Conservation (phyloP, 306 rosid genomes). For the Erythrophleum fordii region DNA sequence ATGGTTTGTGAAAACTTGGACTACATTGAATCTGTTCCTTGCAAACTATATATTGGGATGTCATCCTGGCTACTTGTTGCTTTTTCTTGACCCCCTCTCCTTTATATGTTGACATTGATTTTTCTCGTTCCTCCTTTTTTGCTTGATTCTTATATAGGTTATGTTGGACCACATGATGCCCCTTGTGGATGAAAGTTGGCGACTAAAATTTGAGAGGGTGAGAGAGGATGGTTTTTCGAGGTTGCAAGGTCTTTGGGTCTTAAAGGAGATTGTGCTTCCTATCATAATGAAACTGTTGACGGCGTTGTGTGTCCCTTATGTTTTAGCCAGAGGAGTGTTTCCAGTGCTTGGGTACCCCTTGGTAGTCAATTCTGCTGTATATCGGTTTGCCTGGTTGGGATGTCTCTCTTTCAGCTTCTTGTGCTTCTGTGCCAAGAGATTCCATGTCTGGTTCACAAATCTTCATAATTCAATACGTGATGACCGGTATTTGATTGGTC, state of each 20-base stretch:
- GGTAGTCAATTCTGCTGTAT: slow-evolving; percentile 93
- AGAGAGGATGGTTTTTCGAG: slow-evolving; percentile 97
- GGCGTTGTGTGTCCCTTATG: slow-evolving; percentile 91
- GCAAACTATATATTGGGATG: slow-evolving; percentile 26
- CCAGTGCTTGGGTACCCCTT: slow-evolving; percentile 94
- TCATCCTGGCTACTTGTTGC: neutral
- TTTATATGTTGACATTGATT: neutral
- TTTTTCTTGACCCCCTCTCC: neutral
- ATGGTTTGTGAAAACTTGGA: neutral
- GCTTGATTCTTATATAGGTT: slow-evolving; percentile 58
- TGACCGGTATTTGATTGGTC: slow-evolving; percentile 91
- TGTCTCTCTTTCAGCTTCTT: slow-evolving; percentile 84
- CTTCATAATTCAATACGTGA: slow-evolving; percentile 98
- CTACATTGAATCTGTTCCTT: neutral
- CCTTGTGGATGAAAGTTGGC: slow-evolving; percentile 92
- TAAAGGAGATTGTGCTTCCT: slow-evolving; percentile 93
- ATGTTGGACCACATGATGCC: slow-evolving; percentile 99
- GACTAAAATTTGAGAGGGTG: slow-evolving; percentile 91
- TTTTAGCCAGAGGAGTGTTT: slow-evolving; percentile 89
- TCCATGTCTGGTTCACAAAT: slow-evolving; percentile 98
- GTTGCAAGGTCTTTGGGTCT: slow-evolving; percentile 97
- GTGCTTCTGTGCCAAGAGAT: slow-evolving; percentile 93
- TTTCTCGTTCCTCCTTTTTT: slow-evolving; percentile 31
- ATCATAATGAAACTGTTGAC: slow-evolving; percentile 94
- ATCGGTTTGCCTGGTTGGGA: slow-evolving; percentile 97